These are phyloP conservation scores for Cicer bijugum DNA, from an alignment of 306 rosid genomes.

Conservation along the genomic window DNA sequence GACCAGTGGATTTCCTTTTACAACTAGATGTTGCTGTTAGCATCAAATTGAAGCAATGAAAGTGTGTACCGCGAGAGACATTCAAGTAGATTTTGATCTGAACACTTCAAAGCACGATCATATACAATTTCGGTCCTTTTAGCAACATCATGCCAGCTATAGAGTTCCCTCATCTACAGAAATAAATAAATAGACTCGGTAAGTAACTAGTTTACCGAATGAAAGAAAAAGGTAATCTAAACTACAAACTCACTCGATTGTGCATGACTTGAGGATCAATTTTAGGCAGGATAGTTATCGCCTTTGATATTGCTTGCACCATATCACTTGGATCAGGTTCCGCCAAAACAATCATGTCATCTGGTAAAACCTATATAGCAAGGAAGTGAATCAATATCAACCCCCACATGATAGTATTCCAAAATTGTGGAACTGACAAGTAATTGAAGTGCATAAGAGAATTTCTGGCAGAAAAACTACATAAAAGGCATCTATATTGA, in stretches of 20 bases:
- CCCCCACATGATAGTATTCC: slow-evolving; percentile 1
- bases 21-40: slow-evolving; percentile 16
- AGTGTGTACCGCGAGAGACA: slow-evolving; percentile 70
- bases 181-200: background rate
- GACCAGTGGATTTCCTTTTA: slow-evolving; percentile 25
- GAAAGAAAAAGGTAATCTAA: slow-evolving; percentile 33
- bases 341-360: slow-evolving; percentile 90
- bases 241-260: slow-evolving; percentile 68
- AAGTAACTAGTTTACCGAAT: slow-evolving; percentile 23
- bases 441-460: background rate
- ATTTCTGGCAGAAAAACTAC: slow-evolving; percentile 31
- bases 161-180: slow-evolving; percentile 72
- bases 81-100: slow-evolving; percentile 67
- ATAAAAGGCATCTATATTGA: slow-evolving; percentile 6
- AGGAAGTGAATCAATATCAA: slow-evolving; percentile 40
- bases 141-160: slow-evolving; percentile 95
- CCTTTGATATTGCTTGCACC: slow-evolving; percentile 77
- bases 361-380: slow-evolving; percentile 86
- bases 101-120: slow-evolving; percentile 74
- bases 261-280: slow-evolving; percentile 90
- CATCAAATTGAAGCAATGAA: slow-evolving; percentile 27
- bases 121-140: slow-evolving; percentile 85
- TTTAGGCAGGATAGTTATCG: slow-evolving; percentile 73
- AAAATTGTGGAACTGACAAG: slow-evolving; percentile 9
- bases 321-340: slow-evolving; percentile 89